Percentiles rank a stretch among this genome's conserved stretches.
phyloP scores from a whole-genome alignment of 202 grass and related monocot genomes.

The Zizania palustris region DNA sequence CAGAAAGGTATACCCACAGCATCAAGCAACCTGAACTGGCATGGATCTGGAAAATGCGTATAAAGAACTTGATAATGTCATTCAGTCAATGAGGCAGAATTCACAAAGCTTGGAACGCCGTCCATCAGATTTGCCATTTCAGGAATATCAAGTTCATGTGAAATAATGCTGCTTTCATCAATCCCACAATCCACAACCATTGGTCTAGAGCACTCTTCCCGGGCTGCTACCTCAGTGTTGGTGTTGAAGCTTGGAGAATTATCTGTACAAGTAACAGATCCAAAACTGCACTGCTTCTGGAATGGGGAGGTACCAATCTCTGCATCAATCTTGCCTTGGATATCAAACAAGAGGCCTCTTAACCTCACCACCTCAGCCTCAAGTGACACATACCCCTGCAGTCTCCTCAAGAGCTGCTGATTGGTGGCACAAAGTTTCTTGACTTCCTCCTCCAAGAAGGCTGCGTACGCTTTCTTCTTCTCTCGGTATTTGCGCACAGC shows the following conservation, averaged over 20 bases:
- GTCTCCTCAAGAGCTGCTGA: constrained; percentile 70
- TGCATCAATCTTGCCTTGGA: constrained; percentile 68
- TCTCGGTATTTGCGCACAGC: constrained; percentile 91
- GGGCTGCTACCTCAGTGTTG: constrained; percentile 6
- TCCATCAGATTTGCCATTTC: constrained; percentile 35
- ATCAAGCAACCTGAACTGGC: constrained; percentile 12
- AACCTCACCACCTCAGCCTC: constrained; percentile 75
- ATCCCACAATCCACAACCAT: constrained; percentile 43
- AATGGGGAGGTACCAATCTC: constrained; percentile 57
- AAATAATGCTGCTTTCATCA: constrained; percentile 39
- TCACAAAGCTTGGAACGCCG: constrained; percentile 39
- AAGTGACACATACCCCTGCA: constrained; percentile 63
- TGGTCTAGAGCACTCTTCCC: constrained; percentile 47
- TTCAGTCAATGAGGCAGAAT: constrained; percentile 26
- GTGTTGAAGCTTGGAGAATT: not conserved
- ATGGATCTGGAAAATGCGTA: constrained; percentile 13
- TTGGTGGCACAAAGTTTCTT: constrained; percentile 66
- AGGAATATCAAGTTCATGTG: constrained; percentile 28
- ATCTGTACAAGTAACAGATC: constrained; percentile 41
- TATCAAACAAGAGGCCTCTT: constrained; percentile 57
- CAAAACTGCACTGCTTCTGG: constrained; percentile 46
- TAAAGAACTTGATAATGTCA: constrained; percentile 13
- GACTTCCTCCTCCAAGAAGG: constrained; percentile 81
- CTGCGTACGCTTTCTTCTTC: constrained; percentile 88
- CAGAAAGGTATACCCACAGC: not conserved